Conservation (phyloP, 208 protist genomes). For the Crithidia acanthocephali region DNA sequence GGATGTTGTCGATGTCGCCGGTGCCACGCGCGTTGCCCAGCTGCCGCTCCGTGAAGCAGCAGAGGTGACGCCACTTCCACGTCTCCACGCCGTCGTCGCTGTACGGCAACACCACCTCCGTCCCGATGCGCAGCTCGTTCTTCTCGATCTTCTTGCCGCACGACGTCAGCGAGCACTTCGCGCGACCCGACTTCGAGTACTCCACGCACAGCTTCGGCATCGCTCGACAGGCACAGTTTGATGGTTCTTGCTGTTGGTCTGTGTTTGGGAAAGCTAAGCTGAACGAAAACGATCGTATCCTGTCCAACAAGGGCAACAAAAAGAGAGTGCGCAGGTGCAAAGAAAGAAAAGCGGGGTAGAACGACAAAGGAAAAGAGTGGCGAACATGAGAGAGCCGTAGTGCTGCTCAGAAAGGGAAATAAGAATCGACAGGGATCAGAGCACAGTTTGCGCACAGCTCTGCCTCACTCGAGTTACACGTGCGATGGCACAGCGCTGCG, state of each 20-base stretch:
- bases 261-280: background rate
- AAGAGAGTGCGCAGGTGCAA: no score
- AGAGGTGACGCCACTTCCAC: conserved; percentile 87
- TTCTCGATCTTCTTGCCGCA: conserved; percentile 73
- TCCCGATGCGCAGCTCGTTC: conserved; percentile 85
- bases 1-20: conserved; percentile 65
- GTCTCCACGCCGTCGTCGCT: conserved; percentile 44
- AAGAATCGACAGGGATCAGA: no score
- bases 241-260: no score
- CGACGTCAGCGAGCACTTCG: conserved; percentile 55
- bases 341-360: no score
- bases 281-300: no score
- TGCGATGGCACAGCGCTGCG: no score
- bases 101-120: conserved; percentile 55
- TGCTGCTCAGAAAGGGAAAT: no score
- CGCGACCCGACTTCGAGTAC: conserved; percentile 75
- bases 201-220: conserved; percentile 78
- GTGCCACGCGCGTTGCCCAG: conserved; percentile 58
- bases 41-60: conserved; percentile 85
- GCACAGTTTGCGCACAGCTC: no score
- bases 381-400: no score
- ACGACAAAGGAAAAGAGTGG: no score
- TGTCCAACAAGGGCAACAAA: no score
- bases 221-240: background rate
- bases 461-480: no score